phyloP scores from a whole-genome alignment of 768 basidiomycete species.

The Mycena indigotica region DNA sequence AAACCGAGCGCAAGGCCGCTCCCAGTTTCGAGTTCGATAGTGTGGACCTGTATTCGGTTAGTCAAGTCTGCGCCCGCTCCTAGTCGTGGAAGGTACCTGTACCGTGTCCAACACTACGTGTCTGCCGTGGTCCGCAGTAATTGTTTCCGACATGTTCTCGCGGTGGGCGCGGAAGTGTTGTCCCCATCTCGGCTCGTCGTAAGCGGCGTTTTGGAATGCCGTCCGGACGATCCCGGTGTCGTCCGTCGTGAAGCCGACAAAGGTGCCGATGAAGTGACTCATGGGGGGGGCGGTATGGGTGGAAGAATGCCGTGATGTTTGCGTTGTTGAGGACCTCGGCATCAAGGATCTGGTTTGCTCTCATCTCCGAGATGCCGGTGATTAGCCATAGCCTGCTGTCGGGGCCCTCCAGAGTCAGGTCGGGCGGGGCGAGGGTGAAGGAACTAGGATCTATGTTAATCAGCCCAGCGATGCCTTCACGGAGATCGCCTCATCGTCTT shows the following conservation, averaged over 20 bases:
- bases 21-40: neutral
- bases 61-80: neutral
- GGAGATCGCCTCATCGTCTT: neutral
- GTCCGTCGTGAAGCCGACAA: neutral
- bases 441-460: neutral
- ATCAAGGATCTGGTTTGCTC: neutral
- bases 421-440: neutral
- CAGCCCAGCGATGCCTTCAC: neutral
- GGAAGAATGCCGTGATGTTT: neutral
- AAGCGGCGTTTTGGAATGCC: neutral
- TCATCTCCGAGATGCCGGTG: neutral
- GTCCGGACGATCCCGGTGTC: neutral
- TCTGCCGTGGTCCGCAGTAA: neutral
- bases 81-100: neutral
- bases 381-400: neutral
- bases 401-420: neutral
- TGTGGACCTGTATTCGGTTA: neutral
- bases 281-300: neutral
- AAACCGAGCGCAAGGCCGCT: neutral
- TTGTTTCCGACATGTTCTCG: neutral
- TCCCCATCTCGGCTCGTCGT: neutral
- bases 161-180: neutral
- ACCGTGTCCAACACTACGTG: neutral
- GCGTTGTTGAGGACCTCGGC: neutral
- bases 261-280: neutral